A percentile compares a stretch with the other conserved stretches of the same genome.
phyloP scores from a whole-genome alignment of 768 basidiomycete species.

The Tylopilus subfusipes region DNA sequence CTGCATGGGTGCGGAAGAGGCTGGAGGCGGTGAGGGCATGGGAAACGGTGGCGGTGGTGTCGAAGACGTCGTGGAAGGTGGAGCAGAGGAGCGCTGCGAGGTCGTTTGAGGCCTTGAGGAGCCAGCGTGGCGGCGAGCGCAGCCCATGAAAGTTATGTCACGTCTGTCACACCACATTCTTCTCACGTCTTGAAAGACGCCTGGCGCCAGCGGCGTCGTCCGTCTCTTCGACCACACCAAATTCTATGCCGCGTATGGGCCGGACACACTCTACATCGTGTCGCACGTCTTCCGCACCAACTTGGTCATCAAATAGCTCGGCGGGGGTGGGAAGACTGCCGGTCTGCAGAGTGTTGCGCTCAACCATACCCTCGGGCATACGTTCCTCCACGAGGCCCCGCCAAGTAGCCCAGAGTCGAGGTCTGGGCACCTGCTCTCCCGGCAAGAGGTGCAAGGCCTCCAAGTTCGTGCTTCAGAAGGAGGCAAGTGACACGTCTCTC shows the following conservation, averaged over 20 bases:
- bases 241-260: slow-evolving; percentile 85
- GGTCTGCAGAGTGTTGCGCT: slow-evolving; percentile 78
- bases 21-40: slow-evolving; percentile 68
- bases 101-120: no score
- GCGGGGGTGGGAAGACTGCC: slow-evolving; percentile 52
- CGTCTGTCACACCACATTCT: slow-evolving; percentile 45
- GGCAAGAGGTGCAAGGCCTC: slow-evolving; percentile 70
- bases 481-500: slow-evolving; percentile 42
- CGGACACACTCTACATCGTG: slow-evolving; percentile 86
- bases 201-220: slow-evolving; percentile 70
- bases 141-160: no score
- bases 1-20: slow-evolving; percentile 68
- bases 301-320: slow-evolving; percentile 90
- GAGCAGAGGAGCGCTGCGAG: slow-evolving; percentile 28
- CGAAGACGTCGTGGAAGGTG: slow-evolving; percentile 63
- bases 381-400: slow-evolving; percentile 83
- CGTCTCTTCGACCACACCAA: slow-evolving; percentile 84
- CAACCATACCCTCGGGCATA: slow-evolving; percentile 71
- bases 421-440: slow-evolving; percentile 78
- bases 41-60: slow-evolving; percentile 64
- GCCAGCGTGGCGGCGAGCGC: no score
- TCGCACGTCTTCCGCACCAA: slow-evolving; percentile 81
- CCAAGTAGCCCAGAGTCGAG: slow-evolving; percentile 86
- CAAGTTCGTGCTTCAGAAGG: slow-evolving; percentile 78
- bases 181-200: slow-evolving; percentile 54